These are phyloP conservation scores for Coemansia sp. DNA, from an alignment of 192 early-diverging fungal genomes.

Conservation along the genomic window DNA sequence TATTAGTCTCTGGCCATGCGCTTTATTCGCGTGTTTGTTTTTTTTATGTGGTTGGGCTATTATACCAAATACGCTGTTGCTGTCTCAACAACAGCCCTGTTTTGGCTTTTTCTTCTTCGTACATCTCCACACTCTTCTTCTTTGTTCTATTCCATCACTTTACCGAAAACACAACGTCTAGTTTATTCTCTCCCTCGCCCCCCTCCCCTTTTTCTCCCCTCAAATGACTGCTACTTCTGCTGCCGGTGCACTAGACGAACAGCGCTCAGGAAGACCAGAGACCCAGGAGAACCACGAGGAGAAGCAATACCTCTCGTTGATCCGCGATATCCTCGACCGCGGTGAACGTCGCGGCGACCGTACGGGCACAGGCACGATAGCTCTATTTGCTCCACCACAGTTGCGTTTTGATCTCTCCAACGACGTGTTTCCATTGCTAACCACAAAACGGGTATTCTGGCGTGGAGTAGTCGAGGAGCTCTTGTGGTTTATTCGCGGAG, in stretches of 20 bases:
- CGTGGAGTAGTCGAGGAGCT: constrained; percentile 92
- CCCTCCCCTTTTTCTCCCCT: background rate
- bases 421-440: constrained; percentile 80
- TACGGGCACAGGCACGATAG: constrained; percentile 82
- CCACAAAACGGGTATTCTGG: constrained; percentile 92
- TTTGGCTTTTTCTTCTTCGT: too few species aligned
- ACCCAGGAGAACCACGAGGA: constrained; percentile 56
- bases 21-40: background rate
- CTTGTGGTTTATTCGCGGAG: constrained; percentile 91
- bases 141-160: too few species aligned
- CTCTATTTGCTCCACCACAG: constrained; percentile 82
- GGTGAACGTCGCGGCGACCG: constrained; percentile 81
- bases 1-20: background rate
- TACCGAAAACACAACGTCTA: too few species aligned
- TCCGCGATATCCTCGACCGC: constrained; percentile 62
- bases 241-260: too few species aligned
- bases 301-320: constrained; percentile 81
- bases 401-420: constrained; percentile 78
- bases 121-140: too few species aligned
- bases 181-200: too few species aligned
- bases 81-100: too few species aligned
- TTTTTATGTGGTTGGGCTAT: too few species aligned
- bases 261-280: background rate
- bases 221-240: constrained; percentile 8
- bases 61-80: too few species aligned